Evolutionary conservation across 2,329 filamentous ascomycete species (phyloP).

Genomic region (Alternaria angustiovoidea): DNA sequence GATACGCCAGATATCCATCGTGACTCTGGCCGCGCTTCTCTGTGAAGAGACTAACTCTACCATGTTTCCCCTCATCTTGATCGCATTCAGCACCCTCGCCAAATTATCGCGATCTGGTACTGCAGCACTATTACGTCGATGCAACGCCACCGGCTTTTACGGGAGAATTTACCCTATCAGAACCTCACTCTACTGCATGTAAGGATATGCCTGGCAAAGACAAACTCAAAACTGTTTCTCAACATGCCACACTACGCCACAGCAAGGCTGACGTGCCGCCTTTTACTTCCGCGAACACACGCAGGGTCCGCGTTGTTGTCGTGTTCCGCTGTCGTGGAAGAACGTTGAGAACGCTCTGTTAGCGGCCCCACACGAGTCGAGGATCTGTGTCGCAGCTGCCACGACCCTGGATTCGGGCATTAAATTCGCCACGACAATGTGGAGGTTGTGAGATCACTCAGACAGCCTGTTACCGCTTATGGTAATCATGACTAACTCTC

Average conservation of each 20-base stretch:
- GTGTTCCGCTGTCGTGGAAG: not conserved
- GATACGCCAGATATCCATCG: not conserved
- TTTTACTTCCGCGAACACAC: not conserved
- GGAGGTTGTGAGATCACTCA: conserved; percentile 1
- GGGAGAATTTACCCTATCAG: not conserved
- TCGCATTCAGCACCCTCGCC: not conserved
- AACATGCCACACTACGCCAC: not conserved
- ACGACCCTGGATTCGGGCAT: conserved; percentile 3
- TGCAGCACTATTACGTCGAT: conserved; percentile 13
- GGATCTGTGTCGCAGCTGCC: conserved; percentile 1
- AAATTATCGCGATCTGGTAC: not conserved
- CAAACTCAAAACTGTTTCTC: not conserved
- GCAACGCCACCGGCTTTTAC: conserved; percentile 4
- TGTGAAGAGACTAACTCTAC: not conserved
- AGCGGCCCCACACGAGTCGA: conserved; percentile 11
- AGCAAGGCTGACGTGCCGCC: not conserved
- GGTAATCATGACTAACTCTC: not conserved
- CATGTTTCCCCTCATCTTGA: conserved; percentile 8
- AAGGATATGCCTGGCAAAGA: not conserved
- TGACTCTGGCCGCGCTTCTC: not conserved
- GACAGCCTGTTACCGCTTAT: not conserved
- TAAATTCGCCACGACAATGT: conserved; percentile 10
- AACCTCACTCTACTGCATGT: not conserved
- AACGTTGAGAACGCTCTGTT: conserved; percentile 11
- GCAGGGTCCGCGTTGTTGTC: conserved; percentile 3